Conservation (phyloP, 2,329 filamentous ascomycete species). For the Ceratocystis variospora region DNA sequence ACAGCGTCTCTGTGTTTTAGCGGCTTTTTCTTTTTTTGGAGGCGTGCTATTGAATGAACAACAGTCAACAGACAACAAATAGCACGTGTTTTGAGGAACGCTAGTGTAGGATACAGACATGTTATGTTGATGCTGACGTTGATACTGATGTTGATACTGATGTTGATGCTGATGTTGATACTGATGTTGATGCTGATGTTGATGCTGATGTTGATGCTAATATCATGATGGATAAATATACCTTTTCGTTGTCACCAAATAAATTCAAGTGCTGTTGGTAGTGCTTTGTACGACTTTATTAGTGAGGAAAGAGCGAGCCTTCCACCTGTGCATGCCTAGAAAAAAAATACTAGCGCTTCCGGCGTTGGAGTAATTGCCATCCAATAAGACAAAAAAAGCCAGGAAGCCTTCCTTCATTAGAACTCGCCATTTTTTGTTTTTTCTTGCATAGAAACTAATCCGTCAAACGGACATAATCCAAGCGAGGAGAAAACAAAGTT, state of each 20-base stretch:
- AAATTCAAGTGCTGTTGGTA: too few species aligned
- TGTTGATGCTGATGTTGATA: not conserved
- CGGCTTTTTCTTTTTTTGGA: not conserved
- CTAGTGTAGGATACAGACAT: not conserved
- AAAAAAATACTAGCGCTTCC: not conserved
- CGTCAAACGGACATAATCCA: not conserved
- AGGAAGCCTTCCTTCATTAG: not conserved
- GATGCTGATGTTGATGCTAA: not conserved
- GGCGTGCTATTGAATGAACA: not conserved
- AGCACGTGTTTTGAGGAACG: not conserved
- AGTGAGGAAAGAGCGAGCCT: not conserved
- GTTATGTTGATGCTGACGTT: not conserved
- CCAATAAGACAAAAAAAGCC: not conserved
- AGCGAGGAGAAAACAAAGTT: not conserved
- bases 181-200: not conserved
- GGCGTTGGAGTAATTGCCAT: not conserved
- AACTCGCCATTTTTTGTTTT: not conserved
- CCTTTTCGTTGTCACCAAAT: too few species aligned
- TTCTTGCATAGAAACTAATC: not conserved
- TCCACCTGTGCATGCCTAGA: not conserved
- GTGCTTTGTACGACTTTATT: not conserved
- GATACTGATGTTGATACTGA: too few species aligned
- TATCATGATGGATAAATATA: not conserved
- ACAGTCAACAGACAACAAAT: not conserved
- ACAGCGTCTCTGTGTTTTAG: not conserved